These are phyloP conservation scores for Coniferiporia sulphurascens DNA, from an alignment of 1,284 basidiomycete species.

Conservation along the genomic window DNA sequence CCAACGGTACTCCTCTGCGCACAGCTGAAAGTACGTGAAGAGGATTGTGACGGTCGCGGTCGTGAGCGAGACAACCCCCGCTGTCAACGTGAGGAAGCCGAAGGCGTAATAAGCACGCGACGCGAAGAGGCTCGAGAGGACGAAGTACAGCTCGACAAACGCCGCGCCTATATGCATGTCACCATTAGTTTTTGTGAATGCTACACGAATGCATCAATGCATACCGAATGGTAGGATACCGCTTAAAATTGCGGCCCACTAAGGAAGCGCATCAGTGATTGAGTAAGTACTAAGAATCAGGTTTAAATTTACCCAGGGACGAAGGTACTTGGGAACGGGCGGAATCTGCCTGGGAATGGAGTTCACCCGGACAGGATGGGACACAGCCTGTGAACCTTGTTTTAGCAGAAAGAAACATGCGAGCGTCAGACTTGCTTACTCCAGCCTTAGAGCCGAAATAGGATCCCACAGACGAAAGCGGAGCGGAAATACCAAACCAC, in stretches of 20 bases:
- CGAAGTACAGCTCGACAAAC: constrained; percentile 94
- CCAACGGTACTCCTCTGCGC: constrained; percentile 97
- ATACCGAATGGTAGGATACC: constrained; percentile 90
- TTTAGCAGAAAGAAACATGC: constrained; percentile 9
- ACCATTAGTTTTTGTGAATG: constrained; percentile 5
- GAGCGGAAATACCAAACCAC: constrained; percentile 96
- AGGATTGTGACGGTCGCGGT: constrained; percentile 89
- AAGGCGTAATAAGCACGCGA: constrained; percentile 94
- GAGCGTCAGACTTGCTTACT: constrained; percentile 34
- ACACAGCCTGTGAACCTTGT: constrained; percentile 45
- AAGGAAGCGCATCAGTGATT: constrained; percentile 16
- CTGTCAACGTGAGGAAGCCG: constrained; percentile 91
- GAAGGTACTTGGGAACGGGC: constrained; percentile 78
- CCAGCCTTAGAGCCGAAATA: constrained; percentile 86
- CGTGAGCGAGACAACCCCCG: constrained; percentile 79
- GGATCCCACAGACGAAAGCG: constrained; percentile 67
- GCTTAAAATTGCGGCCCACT: constrained; percentile 77
- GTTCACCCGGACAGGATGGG: constrained; percentile 84
- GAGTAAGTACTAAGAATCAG: constrained; percentile 6
- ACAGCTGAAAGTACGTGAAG: constrained; percentile 90
- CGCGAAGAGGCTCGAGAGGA: constrained; percentile 90
- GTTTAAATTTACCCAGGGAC: constrained; percentile 55
- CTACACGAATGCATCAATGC: constrained; percentile 18
- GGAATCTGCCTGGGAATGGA: constrained; percentile 92
- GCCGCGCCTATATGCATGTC: constrained; percentile 61